These are phyloP conservation scores for Fusarium sp. DNA, from an alignment of 2,329 filamentous ascomycete genomes.

Conservation along the genomic window DNA sequence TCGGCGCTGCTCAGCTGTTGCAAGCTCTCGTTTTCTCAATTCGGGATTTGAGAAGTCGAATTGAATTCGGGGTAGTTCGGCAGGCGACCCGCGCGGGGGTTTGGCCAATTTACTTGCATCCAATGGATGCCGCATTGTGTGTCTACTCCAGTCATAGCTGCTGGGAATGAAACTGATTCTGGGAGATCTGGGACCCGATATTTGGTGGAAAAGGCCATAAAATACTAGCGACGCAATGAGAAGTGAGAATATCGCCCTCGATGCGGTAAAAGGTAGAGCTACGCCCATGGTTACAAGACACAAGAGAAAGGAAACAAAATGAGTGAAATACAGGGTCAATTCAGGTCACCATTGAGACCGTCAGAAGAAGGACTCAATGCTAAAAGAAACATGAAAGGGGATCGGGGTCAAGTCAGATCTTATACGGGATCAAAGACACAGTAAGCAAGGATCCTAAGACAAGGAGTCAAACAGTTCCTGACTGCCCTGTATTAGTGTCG, in stretches of 20 bases:
- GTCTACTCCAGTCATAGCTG: constrained; percentile 40
- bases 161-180: constrained; percentile 37
- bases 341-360: constrained; percentile 30
- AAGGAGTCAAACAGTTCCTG: constrained; percentile 23
- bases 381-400: neutral
- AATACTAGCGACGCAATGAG: constrained; percentile 32
- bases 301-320: neutral
- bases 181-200: constrained; percentile 8
- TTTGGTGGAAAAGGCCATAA: constrained; percentile 25
- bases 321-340: constrained; percentile 4
- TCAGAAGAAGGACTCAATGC: constrained; percentile 2
- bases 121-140: constrained; percentile 25
- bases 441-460: constrained; percentile 25
- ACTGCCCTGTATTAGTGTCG: neutral
- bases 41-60: constrained; percentile 34
- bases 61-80: constrained; percentile 36
- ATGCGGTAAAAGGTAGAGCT: constrained; percentile 36
- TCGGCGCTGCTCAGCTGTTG: constrained; percentile 29
- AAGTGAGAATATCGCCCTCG: constrained; percentile 31
- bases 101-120: constrained; percentile 15
- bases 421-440: constrained; percentile 24
- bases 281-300: constrained; percentile 34
- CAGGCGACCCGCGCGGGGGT: constrained; percentile 24
- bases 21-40: constrained; percentile 21
- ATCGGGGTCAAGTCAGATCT: constrained; percentile 16